phyloP scores from a whole-genome alignment of 495 filamentous ascomycete species.

The Neurospora sp. region DNA sequence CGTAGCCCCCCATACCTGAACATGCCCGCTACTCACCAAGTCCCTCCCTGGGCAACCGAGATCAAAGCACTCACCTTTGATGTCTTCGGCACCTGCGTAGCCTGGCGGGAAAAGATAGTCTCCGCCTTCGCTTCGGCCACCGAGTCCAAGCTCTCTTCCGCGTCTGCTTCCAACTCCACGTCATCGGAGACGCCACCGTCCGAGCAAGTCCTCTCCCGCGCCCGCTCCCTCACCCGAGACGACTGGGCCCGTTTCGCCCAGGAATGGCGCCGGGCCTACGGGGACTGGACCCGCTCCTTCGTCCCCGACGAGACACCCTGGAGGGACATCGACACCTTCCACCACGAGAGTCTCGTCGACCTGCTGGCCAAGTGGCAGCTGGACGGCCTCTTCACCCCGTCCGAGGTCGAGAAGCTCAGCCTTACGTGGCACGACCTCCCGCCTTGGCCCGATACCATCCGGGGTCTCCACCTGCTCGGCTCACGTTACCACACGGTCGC shows the following conservation, averaged over 20 bases:
- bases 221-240: constrained; percentile 38
- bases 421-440: constrained; percentile 60
- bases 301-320: constrained; percentile 36
- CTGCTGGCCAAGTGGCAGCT: constrained; percentile 48
- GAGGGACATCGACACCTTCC: constrained; percentile 56
- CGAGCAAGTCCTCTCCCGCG: constrained; percentile 15
- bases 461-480: constrained; percentile 47
- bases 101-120: constrained; percentile 57
- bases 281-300: constrained; percentile 46
- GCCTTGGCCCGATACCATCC: constrained; percentile 56
- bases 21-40: not conserved
- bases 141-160: constrained; percentile 27
- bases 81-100: constrained; percentile 69
- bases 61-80: constrained; percentile 45
- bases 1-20: not conserved
- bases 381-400: constrained; percentile 46
- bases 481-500: constrained; percentile 48
- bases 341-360: constrained; percentile 47
- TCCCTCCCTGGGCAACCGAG: not conserved
- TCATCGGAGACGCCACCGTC: not conserved
- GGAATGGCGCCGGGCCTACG: constrained; percentile 59
- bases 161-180: constrained; percentile 36
- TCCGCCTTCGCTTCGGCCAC: constrained; percentile 42
- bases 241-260: constrained; percentile 55
- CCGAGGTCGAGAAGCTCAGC: constrained; percentile 47